A percentile compares a stretch with the other conserved stretches of the same genome.
phyloP scores from a whole-genome alignment of 257 asterid genomes.

The Anisodus tanguticus region DNA sequence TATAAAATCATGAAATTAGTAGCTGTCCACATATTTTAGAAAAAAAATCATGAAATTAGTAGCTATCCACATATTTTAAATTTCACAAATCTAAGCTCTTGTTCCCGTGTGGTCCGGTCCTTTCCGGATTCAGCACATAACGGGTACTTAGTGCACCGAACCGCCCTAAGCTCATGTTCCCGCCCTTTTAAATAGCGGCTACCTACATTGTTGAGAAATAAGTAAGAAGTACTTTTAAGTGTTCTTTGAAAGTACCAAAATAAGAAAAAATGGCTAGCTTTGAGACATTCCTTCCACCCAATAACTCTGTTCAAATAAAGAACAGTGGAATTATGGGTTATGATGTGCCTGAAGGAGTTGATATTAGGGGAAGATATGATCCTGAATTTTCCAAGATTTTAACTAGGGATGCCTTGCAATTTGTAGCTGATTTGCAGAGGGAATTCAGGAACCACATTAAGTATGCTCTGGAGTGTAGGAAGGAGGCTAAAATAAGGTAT shows the following conservation, averaged over 20 bases:
- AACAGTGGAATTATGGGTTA: slow-evolving; percentile 45
- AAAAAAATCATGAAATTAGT: neutral
- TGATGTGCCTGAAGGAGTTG: slow-evolving; percentile 84
- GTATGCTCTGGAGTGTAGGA: slow-evolving; percentile 79
- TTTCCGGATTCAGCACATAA: too few species aligned
- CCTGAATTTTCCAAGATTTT: slow-evolving; percentile 62
- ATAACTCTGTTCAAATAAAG: slow-evolving; percentile 39
- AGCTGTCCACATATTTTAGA: neutral
- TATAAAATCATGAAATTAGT: neutral
- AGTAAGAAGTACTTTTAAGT: neutral
- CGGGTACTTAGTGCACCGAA: too few species aligned
- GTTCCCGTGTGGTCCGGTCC: neutral
- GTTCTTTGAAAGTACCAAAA: neutral
- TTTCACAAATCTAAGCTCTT: neutral
- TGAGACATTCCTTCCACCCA: slow-evolving; percentile 46
- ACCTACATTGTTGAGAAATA: neutral
- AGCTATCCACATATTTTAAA: neutral
- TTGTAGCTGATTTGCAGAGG: slow-evolving; percentile 55
- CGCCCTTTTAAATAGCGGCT: slow-evolving; percentile 4
- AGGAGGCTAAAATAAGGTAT: slow-evolving; percentile 66
- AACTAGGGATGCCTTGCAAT: slow-evolving; percentile 66
- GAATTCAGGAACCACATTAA: slow-evolving; percentile 43
- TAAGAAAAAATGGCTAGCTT: slow-evolving; percentile 58
- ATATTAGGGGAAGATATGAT: slow-evolving; percentile 80
- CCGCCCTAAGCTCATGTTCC: neutral